Percentiles rank a stretch among this genome's conserved stretches.
Evolutionary conservation across 805 yeast species (phyloP).

Genomic region (Wickerhamomyces sydowiorum): DNA sequence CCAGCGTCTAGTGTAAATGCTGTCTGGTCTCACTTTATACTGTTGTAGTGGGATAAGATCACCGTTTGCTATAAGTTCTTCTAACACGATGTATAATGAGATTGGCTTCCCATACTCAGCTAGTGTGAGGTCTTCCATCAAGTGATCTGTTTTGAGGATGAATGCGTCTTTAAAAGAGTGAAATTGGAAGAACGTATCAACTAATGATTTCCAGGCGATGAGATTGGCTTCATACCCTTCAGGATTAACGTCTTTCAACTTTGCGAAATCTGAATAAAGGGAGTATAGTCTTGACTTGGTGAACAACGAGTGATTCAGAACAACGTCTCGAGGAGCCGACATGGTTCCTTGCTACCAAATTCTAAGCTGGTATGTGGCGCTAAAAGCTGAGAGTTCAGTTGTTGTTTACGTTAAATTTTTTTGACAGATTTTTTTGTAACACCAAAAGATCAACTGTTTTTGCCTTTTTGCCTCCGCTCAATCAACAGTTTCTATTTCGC

Average conservation of each 20-base stretch:
- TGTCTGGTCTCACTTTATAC: conserved; percentile 14
- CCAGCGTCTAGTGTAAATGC: conserved; percentile 19
- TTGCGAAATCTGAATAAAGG: conserved; percentile 33
- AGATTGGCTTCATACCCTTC: conserved; percentile 38
- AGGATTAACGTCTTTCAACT: conserved; percentile 29
- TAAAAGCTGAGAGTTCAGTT: too few relatives aligned
- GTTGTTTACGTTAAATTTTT: too few relatives aligned
- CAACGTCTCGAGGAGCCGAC: conserved; percentile 13
- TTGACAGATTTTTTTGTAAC: neutral
- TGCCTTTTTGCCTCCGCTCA: neutral
- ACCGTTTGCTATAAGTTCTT: conserved; percentile 23
- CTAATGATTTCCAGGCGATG: conserved; percentile 29
- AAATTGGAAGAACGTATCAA: conserved; percentile 14
- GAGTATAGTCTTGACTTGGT: conserved; percentile 32
- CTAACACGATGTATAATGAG: conserved; percentile 30
- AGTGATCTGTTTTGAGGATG: conserved; percentile 20
- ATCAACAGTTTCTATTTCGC: neutral
- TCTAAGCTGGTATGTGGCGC: neutral
- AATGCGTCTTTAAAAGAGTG: conserved; percentile 10
- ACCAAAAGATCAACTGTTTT: neutral
- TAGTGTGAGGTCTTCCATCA: conserved; percentile 21
- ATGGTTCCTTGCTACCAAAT: conserved; percentile 1
- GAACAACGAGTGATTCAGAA: conserved; percentile 17
- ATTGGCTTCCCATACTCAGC: conserved; percentile 29
- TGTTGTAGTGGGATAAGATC: conserved; percentile 22